Conservation (phyloP, 495 filamentous ascomycete species). For the Hypoxylon cercidicola region DNA sequence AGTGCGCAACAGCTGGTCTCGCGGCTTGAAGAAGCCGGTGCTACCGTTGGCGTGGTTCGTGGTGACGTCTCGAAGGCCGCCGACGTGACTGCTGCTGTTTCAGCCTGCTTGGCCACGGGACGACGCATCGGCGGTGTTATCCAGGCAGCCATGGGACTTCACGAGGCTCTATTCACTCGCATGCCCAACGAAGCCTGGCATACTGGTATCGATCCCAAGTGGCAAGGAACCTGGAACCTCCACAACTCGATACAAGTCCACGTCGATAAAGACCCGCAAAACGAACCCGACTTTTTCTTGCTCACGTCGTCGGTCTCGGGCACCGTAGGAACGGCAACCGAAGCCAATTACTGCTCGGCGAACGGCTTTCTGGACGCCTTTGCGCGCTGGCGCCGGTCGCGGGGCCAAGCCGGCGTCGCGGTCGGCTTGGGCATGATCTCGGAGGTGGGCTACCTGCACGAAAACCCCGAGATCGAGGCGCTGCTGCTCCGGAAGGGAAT, state of each 20-base stretch:
- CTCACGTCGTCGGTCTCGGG: slow-evolving; percentile 41
- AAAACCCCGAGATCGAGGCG: slow-evolving; percentile 39
- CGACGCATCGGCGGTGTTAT: slow-evolving; percentile 42
- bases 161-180: slow-evolving; percentile 54
- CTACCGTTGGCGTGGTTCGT: slow-evolving; percentile 28
- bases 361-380: slow-evolving; percentile 57
- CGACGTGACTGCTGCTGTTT: slow-evolving; percentile 37
- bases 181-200: slow-evolving; percentile 53
- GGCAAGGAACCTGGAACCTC: slow-evolving; percentile 53
- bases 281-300: slow-evolving; percentile 49
- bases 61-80: slow-evolving; percentile 35
- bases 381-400: slow-evolving; percentile 41
- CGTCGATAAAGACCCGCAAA: neutral
- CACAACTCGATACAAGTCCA: slow-evolving; percentile 44
- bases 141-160: slow-evolving; percentile 53
- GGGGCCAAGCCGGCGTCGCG: slow-evolving; percentile 15
- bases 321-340: slow-evolving; percentile 38
- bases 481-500: slow-evolving; percentile 39
- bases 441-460: slow-evolving; percentile 15
- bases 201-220: slow-evolving; percentile 53
- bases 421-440: slow-evolving; percentile 7
- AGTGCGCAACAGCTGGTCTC: slow-evolving; percentile 41
- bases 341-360: slow-evolving; percentile 55
- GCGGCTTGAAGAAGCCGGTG: slow-evolving; percentile 42
- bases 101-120: slow-evolving; percentile 11